A percentile compares a stretch with the other conserved stretches of the same genome.
These are phyloP conservation scores for Musa troglodytarum DNA, from an alignment of 176 grass and related monocot species.

Conservation along the genomic window DNA sequence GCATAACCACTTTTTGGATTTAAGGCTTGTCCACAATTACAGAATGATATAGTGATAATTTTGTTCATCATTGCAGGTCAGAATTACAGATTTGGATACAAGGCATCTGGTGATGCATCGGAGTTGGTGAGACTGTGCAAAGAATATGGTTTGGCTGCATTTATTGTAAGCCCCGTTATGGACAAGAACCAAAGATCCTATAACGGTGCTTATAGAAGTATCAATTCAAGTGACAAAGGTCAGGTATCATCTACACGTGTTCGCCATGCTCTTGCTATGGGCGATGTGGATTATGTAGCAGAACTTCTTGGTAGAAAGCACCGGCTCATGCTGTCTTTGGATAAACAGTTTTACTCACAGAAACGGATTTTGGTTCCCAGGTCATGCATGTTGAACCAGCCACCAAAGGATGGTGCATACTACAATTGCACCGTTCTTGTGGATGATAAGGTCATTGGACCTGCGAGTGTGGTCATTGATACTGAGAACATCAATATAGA, in stretches of 20 bases:
- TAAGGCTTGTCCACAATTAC: background rate
- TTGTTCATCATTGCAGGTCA: conserved; percentile 41
- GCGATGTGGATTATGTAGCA: conserved; percentile 20
- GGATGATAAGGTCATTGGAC: conserved; percentile 31
- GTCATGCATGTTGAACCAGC: conserved; percentile 66
- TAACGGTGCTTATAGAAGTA: conserved; percentile 29
- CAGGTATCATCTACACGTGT: conserved; percentile 77
- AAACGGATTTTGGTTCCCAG: conserved; percentile 33
- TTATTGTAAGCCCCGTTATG: conserved; percentile 43
- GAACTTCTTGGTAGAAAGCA: conserved; percentile 57
- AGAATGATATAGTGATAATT: background rate
- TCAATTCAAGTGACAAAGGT: conserved; percentile 53
- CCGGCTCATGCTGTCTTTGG: conserved; percentile 52
- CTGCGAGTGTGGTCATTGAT: conserved; percentile 41
- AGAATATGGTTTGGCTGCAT: conserved; percentile 34
- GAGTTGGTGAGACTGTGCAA: conserved; percentile 42
- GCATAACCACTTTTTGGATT: conserved; percentile 20
- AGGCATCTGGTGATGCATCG: conserved; percentile 74
- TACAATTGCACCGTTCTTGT: conserved; percentile 40
- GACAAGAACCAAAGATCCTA: conserved; percentile 25
- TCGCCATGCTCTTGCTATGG: conserved; percentile 17
- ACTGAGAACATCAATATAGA: conserved; percentile 30
- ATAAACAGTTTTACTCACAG: conserved; percentile 25
- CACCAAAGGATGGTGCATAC: conserved; percentile 44
- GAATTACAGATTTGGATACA: conserved; percentile 99